Conservation (phyloP, 148 eudicot species). For the Pharnaceum exiguum region DNA sequence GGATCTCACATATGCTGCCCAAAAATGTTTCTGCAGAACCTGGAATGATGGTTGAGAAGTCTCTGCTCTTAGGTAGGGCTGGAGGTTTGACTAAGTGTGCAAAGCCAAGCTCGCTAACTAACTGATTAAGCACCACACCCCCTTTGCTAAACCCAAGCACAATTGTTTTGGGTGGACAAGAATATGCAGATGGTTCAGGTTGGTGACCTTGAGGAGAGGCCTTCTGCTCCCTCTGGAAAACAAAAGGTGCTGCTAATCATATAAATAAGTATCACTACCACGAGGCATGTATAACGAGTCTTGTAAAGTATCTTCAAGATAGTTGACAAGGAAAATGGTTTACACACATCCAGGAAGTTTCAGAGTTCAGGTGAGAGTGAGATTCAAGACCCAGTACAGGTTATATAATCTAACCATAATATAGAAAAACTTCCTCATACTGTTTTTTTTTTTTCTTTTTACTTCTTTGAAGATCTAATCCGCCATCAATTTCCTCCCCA, state of each 20-base stretch:
- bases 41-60: constrained; percentile 37
- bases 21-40: constrained; percentile 53
- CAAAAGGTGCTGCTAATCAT: background rate
- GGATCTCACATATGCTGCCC: constrained; percentile 69
- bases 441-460: too few relatives aligned
- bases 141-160: constrained; percentile 92
- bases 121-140: constrained; percentile 76
- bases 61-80: background rate
- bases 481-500: too few relatives aligned
- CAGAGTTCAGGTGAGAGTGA: too few relatives aligned
- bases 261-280: too few relatives aligned
- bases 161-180: constrained; percentile 39
- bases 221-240: constrained; percentile 35
- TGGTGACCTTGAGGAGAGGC: constrained; percentile 19
- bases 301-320: too few relatives aligned
- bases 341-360: too few relatives aligned
- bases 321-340: too few relatives aligned
- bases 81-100: constrained; percentile 16
- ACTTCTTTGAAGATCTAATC: too few relatives aligned
- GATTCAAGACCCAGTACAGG: too few relatives aligned
- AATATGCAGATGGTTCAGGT: constrained; percentile 25
- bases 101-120: constrained; percentile 57
- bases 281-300: too few relatives aligned
- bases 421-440: too few relatives aligned
- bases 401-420: too few relatives aligned